These are phyloP conservation scores for Scytalidium lignicola DNA, from an alignment of 2,329 filamentous ascomycete genomes.

Conservation along the genomic window DNA sequence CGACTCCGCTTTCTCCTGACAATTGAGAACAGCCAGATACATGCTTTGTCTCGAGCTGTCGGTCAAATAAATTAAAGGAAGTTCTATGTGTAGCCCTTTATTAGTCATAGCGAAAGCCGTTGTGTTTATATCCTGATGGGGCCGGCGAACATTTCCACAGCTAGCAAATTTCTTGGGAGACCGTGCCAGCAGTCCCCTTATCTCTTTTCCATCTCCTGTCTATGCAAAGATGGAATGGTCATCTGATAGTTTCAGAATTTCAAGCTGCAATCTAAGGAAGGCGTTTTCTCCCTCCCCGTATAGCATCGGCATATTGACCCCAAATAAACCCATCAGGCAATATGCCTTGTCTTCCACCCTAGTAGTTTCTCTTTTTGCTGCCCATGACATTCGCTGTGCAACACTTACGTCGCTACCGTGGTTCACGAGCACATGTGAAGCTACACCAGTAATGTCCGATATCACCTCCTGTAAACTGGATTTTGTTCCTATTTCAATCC, in stretches of 20 bases:
- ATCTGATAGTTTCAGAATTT: slow-evolving; percentile 9
- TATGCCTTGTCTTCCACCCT: slow-evolving; percentile 36
- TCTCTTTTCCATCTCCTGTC: not conserved
- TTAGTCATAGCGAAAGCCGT: too few relatives aligned
- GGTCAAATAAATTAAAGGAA: too few relatives aligned
- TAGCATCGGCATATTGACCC: slow-evolving; percentile 32
- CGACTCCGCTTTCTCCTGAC: too few relatives aligned
- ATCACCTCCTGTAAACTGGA: slow-evolving; percentile 1
- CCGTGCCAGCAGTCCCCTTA: too few relatives aligned
- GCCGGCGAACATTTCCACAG: too few relatives aligned
- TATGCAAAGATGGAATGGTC: not conserved
- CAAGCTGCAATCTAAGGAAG: too few relatives aligned
- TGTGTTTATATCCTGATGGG: too few relatives aligned
- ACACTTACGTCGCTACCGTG: slow-evolving; percentile 26
- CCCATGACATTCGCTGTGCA: slow-evolving; percentile 27
- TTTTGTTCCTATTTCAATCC: slow-evolving; percentile 12
- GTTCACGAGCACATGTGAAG: not conserved
- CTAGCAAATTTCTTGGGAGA: too few relatives aligned
- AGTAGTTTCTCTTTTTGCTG: slow-evolving; percentile 27
- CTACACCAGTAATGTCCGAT: slow-evolving; percentile 1
- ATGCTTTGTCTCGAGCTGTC: too few relatives aligned
- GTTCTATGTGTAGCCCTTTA: too few relatives aligned
- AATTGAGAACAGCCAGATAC: too few relatives aligned
- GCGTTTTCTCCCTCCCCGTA: too few relatives aligned
- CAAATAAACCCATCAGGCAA: slow-evolving; percentile 36